These are phyloP conservation scores for Vickermania ingenoplastis DNA, from an alignment of 208 protist genomes.

Conservation along the genomic window DNA sequence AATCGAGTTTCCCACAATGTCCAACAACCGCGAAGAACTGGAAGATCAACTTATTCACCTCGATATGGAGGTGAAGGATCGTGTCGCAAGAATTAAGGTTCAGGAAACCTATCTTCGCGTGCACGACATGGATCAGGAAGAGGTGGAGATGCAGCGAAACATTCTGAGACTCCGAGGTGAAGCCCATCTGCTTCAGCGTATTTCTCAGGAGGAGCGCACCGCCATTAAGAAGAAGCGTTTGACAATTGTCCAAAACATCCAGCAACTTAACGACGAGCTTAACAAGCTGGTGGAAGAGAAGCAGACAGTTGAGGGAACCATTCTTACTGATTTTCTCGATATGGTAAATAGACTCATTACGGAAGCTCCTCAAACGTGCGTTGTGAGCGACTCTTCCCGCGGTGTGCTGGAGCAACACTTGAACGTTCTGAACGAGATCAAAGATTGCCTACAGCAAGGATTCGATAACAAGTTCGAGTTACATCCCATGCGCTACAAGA, in stretches of 20 bases:
- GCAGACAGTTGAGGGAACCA: background rate
- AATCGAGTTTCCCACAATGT: too few relatives aligned
- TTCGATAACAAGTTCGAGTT: background rate
- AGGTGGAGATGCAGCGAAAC: background rate
- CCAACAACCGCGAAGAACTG: slow-evolving; percentile 3
- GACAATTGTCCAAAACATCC: background rate
- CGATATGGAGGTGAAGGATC: slow-evolving; percentile 1
- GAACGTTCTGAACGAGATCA: background rate
- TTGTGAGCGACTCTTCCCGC: background rate
- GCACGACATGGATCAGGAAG: background rate
- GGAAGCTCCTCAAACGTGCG: background rate
- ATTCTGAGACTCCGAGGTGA: background rate
- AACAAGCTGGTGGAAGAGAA: background rate
- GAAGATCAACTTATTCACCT: background rate
- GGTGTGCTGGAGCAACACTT: background rate
- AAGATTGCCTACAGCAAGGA: background rate
- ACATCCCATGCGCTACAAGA: slow-evolving; percentile 1
- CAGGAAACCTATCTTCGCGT: background rate
- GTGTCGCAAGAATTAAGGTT: background rate
- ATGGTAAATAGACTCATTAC: background rate
- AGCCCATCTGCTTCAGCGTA: background rate
- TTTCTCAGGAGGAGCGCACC: background rate
- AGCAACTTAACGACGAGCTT: background rate
- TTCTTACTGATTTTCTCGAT: background rate
- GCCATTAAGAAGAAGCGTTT: slow-evolving; percentile 1